Percentiles rank a stretch among this genome's conserved stretches.
phyloP scores from a whole-genome alignment of 2,329 filamentous ascomycete species.

The Thielaviopsis populi region DNA sequence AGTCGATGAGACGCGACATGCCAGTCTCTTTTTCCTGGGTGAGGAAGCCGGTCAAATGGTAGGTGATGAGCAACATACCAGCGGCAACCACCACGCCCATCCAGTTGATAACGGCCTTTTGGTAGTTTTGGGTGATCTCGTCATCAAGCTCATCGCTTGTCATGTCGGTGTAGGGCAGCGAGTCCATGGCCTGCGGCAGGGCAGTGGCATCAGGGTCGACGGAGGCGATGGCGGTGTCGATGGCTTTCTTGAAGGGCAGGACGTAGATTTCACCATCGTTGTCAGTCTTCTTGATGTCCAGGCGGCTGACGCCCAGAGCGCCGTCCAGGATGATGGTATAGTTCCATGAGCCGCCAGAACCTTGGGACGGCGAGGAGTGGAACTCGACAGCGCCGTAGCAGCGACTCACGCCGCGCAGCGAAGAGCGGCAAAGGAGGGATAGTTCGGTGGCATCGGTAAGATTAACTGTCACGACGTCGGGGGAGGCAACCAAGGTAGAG shows the following conservation, averaged over 20 bases:
- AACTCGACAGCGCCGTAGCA: slow-evolving; percentile 67
- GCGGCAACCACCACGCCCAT: slow-evolving; percentile 68
- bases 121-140: slow-evolving; percentile 53
- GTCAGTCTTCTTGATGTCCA: slow-evolving; percentile 46
- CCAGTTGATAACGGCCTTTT: slow-evolving; percentile 52
- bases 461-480: slow-evolving; percentile 41
- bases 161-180: slow-evolving; percentile 63
- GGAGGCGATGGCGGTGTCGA: slow-evolving; percentile 56
- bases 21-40: slow-evolving; percentile 74
- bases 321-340: slow-evolving; percentile 72
- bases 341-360: slow-evolving; percentile 56
- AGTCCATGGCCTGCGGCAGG: slow-evolving; percentile 35
- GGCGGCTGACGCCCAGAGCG: slow-evolving; percentile 41
- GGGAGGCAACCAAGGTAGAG: slow-evolving; percentile 38
- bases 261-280: slow-evolving; percentile 69
- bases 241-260: slow-evolving; percentile 62
- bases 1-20: slow-evolving; percentile 77
- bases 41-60: slow-evolving; percentile 75
- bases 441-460: slow-evolving; percentile 43
- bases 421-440: slow-evolving; percentile 45
- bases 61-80: slow-evolving; percentile 65
- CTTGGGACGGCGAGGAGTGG: slow-evolving; percentile 58
- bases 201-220: slow-evolving; percentile 26
- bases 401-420: slow-evolving; percentile 48
- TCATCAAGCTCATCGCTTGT: slow-evolving; percentile 52